Conservation (phyloP, 176 grass and related monocot genomes). For the Pontederia crassipes region DNA sequence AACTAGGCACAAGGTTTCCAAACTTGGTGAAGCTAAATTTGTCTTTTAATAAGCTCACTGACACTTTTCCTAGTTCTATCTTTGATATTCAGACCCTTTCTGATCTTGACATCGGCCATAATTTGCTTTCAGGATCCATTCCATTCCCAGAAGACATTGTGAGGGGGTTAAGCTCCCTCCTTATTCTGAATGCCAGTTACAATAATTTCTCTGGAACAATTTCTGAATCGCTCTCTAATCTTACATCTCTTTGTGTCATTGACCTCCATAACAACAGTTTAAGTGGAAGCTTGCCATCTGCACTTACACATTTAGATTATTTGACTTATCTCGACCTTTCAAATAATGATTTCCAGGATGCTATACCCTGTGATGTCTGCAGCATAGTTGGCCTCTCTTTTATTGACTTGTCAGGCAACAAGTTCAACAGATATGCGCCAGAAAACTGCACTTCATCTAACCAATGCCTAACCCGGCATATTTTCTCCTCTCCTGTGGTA, state of each 20-base stretch:
- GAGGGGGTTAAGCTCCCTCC: conserved; percentile 38
- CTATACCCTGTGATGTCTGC: conserved; percentile 69
- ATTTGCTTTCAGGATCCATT: conserved; percentile 66
- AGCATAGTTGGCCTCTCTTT: conserved; percentile 55
- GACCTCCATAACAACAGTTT: conserved; percentile 88
- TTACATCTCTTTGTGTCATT: conserved; percentile 58
- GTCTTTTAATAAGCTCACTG: conserved; percentile 65
- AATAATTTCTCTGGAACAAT: conserved; percentile 67
- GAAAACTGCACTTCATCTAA: conserved; percentile 43
- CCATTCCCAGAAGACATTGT: conserved; percentile 33
- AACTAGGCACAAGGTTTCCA: conserved; percentile 56
- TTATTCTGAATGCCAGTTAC: conserved; percentile 71
- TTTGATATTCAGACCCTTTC: conserved; percentile 45
- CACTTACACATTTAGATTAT: conserved; percentile 51
- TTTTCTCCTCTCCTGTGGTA: conserved; percentile 19
- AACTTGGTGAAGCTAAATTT: conserved; percentile 59
- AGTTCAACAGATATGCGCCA: conserved; percentile 35
- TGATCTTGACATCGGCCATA: conserved; percentile 67
- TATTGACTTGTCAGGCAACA: conserved; percentile 73
- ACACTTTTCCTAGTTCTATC: conserved; percentile 46
- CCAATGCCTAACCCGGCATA: conserved; percentile 24
- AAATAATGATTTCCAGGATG: conserved; percentile 57
- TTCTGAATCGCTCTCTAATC: conserved; percentile 62
- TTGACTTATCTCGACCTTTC: conserved; percentile 92
- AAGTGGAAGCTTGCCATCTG: conserved; percentile 51